Evolutionary conservation across 257 asterid genomes (phyloP).

Genomic region (Catharanthus roseus): DNA sequence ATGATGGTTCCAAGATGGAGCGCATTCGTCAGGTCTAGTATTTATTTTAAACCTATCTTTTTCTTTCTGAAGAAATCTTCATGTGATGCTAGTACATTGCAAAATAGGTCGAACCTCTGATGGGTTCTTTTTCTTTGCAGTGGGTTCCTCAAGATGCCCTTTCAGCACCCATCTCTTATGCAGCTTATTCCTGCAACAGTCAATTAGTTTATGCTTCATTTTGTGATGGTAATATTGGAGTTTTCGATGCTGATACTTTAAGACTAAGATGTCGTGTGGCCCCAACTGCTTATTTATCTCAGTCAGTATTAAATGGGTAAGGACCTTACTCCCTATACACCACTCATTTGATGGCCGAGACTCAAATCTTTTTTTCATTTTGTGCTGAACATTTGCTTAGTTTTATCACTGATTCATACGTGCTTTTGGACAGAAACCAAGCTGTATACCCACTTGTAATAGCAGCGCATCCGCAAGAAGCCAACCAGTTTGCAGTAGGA

Average conservation of each 20-base stretch:
- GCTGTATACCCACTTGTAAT: slow-evolving; percentile 57
- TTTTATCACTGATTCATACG: slow-evolving; percentile 9
- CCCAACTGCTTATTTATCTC: slow-evolving; percentile 71
- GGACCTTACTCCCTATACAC: slow-evolving; percentile 26
- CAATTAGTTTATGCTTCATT: slow-evolving; percentile 82
- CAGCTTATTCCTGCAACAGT: slow-evolving; percentile 91
- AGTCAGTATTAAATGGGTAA: slow-evolving; percentile 63
- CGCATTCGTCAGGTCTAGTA: slow-evolving; percentile 73
- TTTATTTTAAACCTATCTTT: neutral
- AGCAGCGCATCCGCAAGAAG: slow-evolving; percentile 86
- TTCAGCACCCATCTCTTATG: slow-evolving; percentile 86
- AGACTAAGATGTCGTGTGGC: slow-evolving; percentile 82
- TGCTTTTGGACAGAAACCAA: slow-evolving; percentile 50
- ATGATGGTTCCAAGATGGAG: slow-evolving; percentile 89
- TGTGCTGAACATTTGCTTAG: no score
- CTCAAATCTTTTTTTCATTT: no score
- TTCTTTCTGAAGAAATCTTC: neutral
- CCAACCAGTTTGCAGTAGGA: slow-evolving; percentile 84
- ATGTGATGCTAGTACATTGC: neutral
- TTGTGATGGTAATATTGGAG: slow-evolving; percentile 75
- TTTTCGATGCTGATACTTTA: slow-evolving; percentile 86
- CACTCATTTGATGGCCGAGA: no score
- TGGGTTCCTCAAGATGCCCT: slow-evolving; percentile 95
- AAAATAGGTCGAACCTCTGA: slow-evolving; percentile 11
- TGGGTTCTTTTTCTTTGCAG: slow-evolving; percentile 32